phyloP scores from a whole-genome alignment of 2,329 filamentous ascomycete species.

The Penicillium sp. region DNA sequence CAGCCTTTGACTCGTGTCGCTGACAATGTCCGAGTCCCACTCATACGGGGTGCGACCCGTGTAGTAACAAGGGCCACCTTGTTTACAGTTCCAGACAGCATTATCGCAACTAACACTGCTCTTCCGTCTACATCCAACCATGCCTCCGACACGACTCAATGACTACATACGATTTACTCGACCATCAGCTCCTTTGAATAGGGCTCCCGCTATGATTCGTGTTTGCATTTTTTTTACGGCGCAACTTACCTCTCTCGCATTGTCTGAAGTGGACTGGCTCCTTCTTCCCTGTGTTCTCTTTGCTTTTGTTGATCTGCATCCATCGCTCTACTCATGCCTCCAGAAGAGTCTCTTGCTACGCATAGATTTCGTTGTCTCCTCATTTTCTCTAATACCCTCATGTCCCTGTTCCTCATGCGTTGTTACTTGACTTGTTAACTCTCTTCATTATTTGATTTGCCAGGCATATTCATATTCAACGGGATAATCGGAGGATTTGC shows the following conservation, averaged over 20 bases:
- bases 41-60: conserved; percentile 17
- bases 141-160: conserved; percentile 29
- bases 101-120: conserved; percentile 19
- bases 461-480: neutral
- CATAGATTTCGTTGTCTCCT: conserved; percentile 5
- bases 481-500: neutral
- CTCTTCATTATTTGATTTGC: neutral
- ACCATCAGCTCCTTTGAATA: conserved; percentile 1
- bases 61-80: conserved; percentile 16
- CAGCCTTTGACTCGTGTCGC: conserved; percentile 34
- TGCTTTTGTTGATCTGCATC: neutral
- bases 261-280: conserved; percentile 18
- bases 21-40: conserved; percentile 22
- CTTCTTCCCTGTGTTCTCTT: conserved; percentile 7
- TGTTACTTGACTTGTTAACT: neutral
- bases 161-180: neutral
- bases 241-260: conserved; percentile 8
- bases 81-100: conserved; percentile 21
- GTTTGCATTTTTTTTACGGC: conserved; percentile 13
- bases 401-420: neutral
- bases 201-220: conserved; percentile 1
- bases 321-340: neutral
- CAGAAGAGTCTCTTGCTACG: neutral
- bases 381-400: conserved; percentile 8
- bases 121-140: conserved; percentile 24